Percentiles rank a stretch among this genome's conserved stretches.
phyloP scores from a whole-genome alignment of 306 rosid genomes.

The Begonia peltatifolia region DNA sequence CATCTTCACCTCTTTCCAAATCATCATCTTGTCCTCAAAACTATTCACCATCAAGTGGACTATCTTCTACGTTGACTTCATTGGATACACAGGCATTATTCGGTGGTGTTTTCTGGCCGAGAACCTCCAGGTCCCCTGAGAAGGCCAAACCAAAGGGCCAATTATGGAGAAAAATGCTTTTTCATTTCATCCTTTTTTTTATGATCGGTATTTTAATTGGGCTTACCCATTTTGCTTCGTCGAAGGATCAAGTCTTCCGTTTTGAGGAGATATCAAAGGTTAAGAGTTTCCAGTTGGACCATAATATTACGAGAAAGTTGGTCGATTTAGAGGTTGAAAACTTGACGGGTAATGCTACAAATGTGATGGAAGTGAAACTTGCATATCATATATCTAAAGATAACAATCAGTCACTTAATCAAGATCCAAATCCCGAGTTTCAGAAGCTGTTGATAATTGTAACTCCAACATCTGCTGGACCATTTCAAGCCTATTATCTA shows the following conservation, averaged over 20 bases:
- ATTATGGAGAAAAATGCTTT: slow-evolving; percentile 52
- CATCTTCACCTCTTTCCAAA: not conserved
- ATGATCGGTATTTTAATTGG: slow-evolving; percentile 60
- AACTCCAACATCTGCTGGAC: slow-evolving; percentile 42
- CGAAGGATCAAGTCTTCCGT: slow-evolving; percentile 53
- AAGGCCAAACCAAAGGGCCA: slow-evolving; percentile 52
- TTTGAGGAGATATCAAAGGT: slow-evolving; percentile 37
- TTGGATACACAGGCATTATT: slow-evolving; percentile 34
- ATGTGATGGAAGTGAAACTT: slow-evolving; percentile 12
- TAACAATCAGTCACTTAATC: slow-evolving; percentile 9
- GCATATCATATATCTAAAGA: slow-evolving; percentile 15
- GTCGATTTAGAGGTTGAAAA: slow-evolving; percentile 12
- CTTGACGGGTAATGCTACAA: slow-evolving; percentile 18
- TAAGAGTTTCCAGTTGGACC: slow-evolving; percentile 26
- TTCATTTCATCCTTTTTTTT: slow-evolving; percentile 58
- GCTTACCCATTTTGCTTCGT: slow-evolving; percentile 54
- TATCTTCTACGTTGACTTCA: slow-evolving; percentile 21
- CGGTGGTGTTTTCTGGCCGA: slow-evolving; percentile 35
- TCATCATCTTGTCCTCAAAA: slow-evolving; percentile 47
- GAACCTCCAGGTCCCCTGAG: slow-evolving; percentile 46
- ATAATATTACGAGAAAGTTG: slow-evolving; percentile 17
- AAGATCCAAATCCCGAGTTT: slow-evolving; percentile 25
- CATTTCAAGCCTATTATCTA: slow-evolving; percentile 62
- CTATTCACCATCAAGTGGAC: slow-evolving; percentile 26
- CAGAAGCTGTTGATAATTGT: slow-evolving; percentile 70